These are phyloP conservation scores for Monosporascus sp. DNA, from an alignment of 2,329 filamentous ascomycete species.

Conservation along the genomic window DNA sequence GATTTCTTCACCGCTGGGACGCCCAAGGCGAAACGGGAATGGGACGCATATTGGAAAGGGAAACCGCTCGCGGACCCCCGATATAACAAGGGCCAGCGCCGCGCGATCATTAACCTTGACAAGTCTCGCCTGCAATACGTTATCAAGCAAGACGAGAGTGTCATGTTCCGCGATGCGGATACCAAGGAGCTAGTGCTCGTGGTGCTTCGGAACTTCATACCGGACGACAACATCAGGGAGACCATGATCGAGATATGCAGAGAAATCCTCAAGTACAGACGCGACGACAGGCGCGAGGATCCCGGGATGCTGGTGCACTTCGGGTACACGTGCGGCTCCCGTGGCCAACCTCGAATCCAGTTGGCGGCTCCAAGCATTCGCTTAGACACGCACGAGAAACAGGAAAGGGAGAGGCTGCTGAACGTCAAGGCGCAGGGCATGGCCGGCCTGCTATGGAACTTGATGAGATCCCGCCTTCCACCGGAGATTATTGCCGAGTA, in stretches of 20 bases:
- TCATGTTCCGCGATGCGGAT: slow-evolving; percentile 16
- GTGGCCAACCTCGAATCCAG: slow-evolving; percentile 4
- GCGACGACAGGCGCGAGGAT: slow-evolving; percentile 7
- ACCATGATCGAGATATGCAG: slow-evolving; percentile 9
- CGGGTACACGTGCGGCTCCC: slow-evolving; percentile 13
- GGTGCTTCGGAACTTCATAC: slow-evolving; percentile 14
- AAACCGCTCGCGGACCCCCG: slow-evolving; percentile 5
- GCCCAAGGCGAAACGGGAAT: slow-evolving; percentile 4
- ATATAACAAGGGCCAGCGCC: slow-evolving; percentile 5
- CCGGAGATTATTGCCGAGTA: slow-evolving; percentile 12
- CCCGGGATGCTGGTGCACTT: slow-evolving; percentile 12
- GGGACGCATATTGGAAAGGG: slow-evolving; percentile 7
- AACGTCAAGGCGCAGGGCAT: slow-evolving; percentile 13
- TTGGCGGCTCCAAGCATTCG: slow-evolving; percentile 1
- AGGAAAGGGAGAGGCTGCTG: slow-evolving; percentile 2
- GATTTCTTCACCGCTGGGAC: slow-evolving; percentile 8
- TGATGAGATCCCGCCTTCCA: slow-evolving; percentile 13
- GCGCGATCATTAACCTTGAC: slow-evolving; percentile 7
- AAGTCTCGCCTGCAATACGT: slow-evolving; percentile 7
- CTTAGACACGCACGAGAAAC: slow-evolving; percentile 2
- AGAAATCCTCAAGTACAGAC: slow-evolving; percentile 8
- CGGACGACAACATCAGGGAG: slow-evolving; percentile 9
- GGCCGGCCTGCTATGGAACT: slow-evolving; percentile 17
- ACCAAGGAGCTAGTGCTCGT: slow-evolving; percentile 14
- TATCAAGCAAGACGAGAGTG: slow-evolving; percentile 15